Conservation (phyloP, 345 rosid genomes). For the Rhizophora mangle region DNA sequence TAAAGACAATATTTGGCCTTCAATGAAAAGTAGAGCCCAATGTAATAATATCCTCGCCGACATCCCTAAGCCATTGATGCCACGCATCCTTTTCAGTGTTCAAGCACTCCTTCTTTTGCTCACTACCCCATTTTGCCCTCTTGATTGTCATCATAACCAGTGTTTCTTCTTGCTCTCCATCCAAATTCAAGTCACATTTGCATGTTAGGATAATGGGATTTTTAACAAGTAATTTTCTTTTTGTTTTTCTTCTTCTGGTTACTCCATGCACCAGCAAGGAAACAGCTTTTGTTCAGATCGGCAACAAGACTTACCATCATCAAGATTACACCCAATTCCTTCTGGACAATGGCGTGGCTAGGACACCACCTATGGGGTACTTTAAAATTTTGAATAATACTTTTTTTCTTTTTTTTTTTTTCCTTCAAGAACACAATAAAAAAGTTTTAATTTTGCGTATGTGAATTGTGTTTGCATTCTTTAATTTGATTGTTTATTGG, state of each 20-base stretch:
- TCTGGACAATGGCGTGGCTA: constrained; percentile 44
- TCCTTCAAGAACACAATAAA: background rate
- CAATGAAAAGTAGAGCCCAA: background rate
- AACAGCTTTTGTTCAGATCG: constrained; percentile 10
- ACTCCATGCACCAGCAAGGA: constrained; percentile 5
- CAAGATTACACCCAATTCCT: constrained; percentile 34
- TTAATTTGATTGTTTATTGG: too few relatives aligned
- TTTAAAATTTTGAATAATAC: background rate
- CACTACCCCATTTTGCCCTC: too few relatives aligned
- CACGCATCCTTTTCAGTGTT: too few relatives aligned
- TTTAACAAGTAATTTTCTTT: background rate
- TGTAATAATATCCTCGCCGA: constrained; percentile 4
- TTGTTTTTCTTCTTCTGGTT: constrained; percentile 8
- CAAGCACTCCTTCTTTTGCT: too few relatives aligned
- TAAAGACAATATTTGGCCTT: background rate
- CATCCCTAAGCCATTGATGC: background rate
- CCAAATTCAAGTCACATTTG: too few relatives aligned
- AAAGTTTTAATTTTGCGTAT: too few relatives aligned
- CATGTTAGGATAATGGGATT: background rate
- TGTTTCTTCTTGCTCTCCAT: too few relatives aligned
- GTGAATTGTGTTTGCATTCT: background rate
- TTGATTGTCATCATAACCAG: too few relatives aligned
- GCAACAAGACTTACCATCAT: constrained; percentile 2
- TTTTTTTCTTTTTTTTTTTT: background rate
- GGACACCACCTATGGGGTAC: constrained; percentile 54